Base-by-base conservation (phyloP, 352 stramenopile genomes). In the Phytophthora quininea region DNA sequence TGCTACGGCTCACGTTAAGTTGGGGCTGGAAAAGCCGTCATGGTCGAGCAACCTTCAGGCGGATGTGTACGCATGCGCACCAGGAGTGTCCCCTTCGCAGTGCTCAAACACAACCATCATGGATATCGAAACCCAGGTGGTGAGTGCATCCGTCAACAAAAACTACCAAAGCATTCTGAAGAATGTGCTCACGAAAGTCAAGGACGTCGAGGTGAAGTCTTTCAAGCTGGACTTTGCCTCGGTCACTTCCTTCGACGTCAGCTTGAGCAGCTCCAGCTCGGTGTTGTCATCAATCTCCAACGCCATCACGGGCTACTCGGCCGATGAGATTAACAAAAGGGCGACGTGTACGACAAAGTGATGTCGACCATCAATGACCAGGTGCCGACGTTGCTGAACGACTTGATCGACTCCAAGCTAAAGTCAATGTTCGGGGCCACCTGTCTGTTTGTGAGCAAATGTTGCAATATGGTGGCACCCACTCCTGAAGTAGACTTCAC, bases 321-420 rank as follows among this genome's bases (percentile, higher is more conserved):
- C 68, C 11, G 58, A 71, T 12, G 56, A 73, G 45, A 61, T 88
- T 53, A 90, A 88, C 77, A 82, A 83, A 90, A 80, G 66, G 74
- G 73, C 27, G 56, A 74, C 32, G 45, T 75, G 29, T 85, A 84
- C 74, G 73, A 82, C 19, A 70, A 43, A 8, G 50, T 76, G 33
- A 67, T 79, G 37, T 46, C 62, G 4, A 56, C 71, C 14, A 54
- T 71, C 12, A 68, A 85, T 46, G 64, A 68, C 27, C 32, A 85
- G n/a, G 40, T 54, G 43, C 80, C 69, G 27, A 72, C 65, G 24
- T 54, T 86, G 0, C 53, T 85, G 53, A 90, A 90, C 64, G 61
- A 79, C 37, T 6, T 86, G 46, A 69, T 90, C 14, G 47, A 66
- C 3, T 64, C 19, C 4, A 69, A 69, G 50, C 65, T 89, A 31